These are phyloP conservation scores for Selaginella tamariscina DNA, from an alignment of 75 land plant species.

Conservation along the genomic window DNA sequence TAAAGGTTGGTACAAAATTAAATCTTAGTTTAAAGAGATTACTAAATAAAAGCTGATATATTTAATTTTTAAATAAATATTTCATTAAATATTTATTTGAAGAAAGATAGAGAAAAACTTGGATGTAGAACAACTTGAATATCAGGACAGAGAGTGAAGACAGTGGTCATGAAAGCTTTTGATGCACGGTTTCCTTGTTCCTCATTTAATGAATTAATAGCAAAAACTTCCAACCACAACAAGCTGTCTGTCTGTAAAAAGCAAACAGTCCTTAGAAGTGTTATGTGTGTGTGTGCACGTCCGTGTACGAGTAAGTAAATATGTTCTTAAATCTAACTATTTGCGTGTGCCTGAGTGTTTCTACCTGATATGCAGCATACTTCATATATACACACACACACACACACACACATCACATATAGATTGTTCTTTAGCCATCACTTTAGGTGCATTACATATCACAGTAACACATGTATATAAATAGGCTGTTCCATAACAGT, in stretches of 20 bases:
- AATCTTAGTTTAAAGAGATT: background rate
- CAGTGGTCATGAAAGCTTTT: background rate
- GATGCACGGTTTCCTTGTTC: background rate
- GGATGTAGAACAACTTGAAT: slow-evolving; percentile 14
- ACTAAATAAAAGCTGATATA: background rate
- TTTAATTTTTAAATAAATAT: background rate
- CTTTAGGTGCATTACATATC: no score
- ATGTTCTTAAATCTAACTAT: no score
- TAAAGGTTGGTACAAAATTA: background rate
- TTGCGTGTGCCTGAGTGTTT: no score
- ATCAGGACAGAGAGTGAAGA: slow-evolving; percentile 15
- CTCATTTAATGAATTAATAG: background rate
- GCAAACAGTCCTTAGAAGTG: background rate
- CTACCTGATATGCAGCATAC: no score
- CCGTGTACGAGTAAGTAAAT: background rate
- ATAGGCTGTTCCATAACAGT: no score
- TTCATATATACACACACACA: no score
- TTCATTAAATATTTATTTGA: background rate
- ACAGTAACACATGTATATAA: no score
- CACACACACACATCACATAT: no score
- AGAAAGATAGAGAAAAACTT: slow-evolving; percentile 1
- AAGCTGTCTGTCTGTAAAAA: slow-evolving; percentile 15
- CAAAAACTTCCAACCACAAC: slow-evolving; percentile 20
- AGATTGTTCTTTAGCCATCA: no score
- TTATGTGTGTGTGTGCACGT: background rate